Evolutionary conservation across 1,139 yeast genomes (phyloP), one percentile per base, ranked within the genome.

Genomic region (Kurtzmaniella quercitrusa): DNA sequence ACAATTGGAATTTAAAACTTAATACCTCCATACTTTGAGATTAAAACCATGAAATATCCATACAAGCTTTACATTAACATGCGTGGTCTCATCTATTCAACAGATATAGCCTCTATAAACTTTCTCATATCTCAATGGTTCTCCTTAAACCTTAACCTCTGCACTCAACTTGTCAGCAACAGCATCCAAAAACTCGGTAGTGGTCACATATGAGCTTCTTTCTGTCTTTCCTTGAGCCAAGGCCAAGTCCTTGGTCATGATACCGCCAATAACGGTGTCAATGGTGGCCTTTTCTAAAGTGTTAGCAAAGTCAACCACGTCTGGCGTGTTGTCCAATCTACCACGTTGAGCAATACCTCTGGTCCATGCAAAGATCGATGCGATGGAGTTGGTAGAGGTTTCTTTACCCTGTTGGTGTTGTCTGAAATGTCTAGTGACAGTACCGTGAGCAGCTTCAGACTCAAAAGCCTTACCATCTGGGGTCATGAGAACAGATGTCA

Each of bases 311-410:
- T 75, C 66, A 44, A 81, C 78, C 46, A 84, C 89, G 9, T 78
- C 86, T 38, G 85, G 85, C 35, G 91, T 84, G 41, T 63, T 63
- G 59, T 85, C 94, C 54, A 85, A 68, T 60, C 77, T 80, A 56
- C 93, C 94, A 74, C 94, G 81, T 62, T 85, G 89, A 46, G 82
- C 79, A 43, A 85, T 67, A 63, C 94, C 94, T 65, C 91, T 77
- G n/a, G 89, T 64, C 94, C 94, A 85, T 28, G 94, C 94, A 57
- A 84, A 85, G 47, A 85, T 85, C 9, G 89, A 84, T 2, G 94
- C 94, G 62, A 85, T 85, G 6, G 94, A 84, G 66, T 85, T 85
- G 44, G 94, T 85, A 5, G 89, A 83, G 12, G 94, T 85, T 60
- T 84, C 91, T 61, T 84, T 82, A 47, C 94, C 94, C 61, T 81